A percentile compares a stretch with the other conserved stretches of the same genome.
Evolutionary conservation across 768 basidiomycete genomes (phyloP).

Genomic region (Lactarius evosmus): DNA sequence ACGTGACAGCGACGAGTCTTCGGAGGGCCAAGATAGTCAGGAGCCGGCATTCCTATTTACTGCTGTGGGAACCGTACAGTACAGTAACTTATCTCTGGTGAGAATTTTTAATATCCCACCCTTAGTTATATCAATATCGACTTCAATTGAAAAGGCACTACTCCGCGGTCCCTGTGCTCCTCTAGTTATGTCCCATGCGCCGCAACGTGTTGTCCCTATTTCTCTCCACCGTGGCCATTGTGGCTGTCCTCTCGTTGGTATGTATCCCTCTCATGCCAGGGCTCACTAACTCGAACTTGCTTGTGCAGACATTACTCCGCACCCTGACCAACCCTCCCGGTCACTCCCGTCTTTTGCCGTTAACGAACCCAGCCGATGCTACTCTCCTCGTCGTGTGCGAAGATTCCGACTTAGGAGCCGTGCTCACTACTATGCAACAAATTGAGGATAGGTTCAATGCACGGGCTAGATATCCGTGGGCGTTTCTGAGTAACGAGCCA

Average conservation of each 20-base stretch:
- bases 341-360: neutral
- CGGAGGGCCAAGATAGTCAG: neutral
- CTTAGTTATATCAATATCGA: neutral
- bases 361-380: constrained; percentile 45
- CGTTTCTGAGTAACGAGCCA: constrained; percentile 59
- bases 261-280: neutral
- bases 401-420: constrained; percentile 45
- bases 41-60: constrained; percentile 4
- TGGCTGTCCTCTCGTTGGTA: neutral
- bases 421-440: constrained; percentile 49
- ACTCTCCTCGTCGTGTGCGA: constrained; percentile 55
- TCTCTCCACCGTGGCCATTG: neutral
- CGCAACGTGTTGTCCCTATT: neutral
- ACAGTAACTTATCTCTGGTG: neutral
- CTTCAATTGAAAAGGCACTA: too few relatives aligned
- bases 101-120: neutral
- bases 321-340: neutral
- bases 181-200: neutral
- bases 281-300: neutral
- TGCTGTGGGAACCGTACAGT: neutral
- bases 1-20: constrained; percentile 19
- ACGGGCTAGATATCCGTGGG: constrained; percentile 57
- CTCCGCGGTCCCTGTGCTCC: too few relatives aligned
- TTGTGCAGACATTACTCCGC: neutral
- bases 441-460: constrained; percentile 59